A percentile compares a stretch with the other conserved stretches of the same genome.
phyloP scores from a whole-genome alignment of 1,284 basidiomycete species.

The Tilletiaria anomala region DNA sequence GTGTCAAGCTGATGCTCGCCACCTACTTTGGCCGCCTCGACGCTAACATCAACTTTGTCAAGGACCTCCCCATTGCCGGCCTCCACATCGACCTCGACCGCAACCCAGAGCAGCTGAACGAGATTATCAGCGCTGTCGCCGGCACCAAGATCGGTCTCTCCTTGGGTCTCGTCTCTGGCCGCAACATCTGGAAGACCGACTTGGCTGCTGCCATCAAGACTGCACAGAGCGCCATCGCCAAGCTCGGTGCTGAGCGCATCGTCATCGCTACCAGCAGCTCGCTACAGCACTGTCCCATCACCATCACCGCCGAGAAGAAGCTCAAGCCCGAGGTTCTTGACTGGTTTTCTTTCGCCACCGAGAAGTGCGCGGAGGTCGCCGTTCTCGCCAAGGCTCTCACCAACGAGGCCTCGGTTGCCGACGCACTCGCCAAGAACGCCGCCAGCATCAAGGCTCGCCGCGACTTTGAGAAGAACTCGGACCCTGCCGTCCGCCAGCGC shows the following conservation, averaged over 20 bases:
- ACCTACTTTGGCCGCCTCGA: constrained; percentile 92
- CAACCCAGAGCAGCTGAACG: constrained; percentile 67
- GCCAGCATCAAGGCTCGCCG: constrained; percentile 86
- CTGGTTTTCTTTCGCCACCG: constrained; percentile 97
- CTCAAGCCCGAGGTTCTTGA: constrained; percentile 79
- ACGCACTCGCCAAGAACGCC: constrained; percentile 50
- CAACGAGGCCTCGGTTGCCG: constrained; percentile 20
- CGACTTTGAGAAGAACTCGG: constrained; percentile 85
- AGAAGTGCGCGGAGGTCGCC: constrained; percentile 88
- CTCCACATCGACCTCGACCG: constrained; percentile 96
- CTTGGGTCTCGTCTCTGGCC: constrained; percentile 90
- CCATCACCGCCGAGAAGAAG: constrained; percentile 82
- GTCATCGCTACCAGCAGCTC: constrained; percentile 92
- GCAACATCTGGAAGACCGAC: constrained; percentile 99
- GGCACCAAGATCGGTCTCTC: constrained; percentile 58
- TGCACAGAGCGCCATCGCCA: constrained; percentile 58
- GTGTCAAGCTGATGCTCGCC: constrained; percentile 82
- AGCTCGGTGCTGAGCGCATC: constrained; percentile 49
- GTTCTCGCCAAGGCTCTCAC: constrained; percentile 51
- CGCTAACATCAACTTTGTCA: constrained; percentile 72
- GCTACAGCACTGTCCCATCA: constrained; percentile 94
- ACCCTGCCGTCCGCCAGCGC: constrained; percentile 88
- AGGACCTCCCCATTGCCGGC: constrained; percentile 82
- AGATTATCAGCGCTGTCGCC: constrained; percentile 59
- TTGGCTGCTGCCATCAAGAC: constrained; percentile 67